phyloP scores from a whole-genome alignment of 2,329 filamentous ascomycete species.

The Botrytis porri region DNA sequence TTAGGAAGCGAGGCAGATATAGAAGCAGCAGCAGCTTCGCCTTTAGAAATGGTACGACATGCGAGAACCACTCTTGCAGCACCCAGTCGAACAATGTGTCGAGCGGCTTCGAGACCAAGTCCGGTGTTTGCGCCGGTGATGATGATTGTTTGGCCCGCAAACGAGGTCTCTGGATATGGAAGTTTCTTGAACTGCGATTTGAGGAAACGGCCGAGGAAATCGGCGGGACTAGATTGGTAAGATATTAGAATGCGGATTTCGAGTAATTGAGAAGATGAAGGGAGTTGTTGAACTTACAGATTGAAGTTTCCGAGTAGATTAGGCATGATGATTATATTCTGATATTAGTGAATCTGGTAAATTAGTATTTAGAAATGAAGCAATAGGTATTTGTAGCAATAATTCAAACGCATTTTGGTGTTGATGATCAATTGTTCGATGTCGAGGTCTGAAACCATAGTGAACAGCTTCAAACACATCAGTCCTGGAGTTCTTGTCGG shows the following conservation, averaged over 20 bases:
- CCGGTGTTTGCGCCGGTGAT: constrained; percentile 51
- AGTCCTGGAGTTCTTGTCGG: not conserved
- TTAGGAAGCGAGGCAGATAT: constrained; percentile 15
- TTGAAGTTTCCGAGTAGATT: constrained; percentile 25
- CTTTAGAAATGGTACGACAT: constrained; percentile 26
- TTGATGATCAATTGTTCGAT: not conserved
- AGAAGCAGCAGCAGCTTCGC: constrained; percentile 21
- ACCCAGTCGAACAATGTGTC: constrained; percentile 38
- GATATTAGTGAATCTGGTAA: not conserved
- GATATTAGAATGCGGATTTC: not conserved
- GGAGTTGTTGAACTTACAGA: constrained; percentile 19
- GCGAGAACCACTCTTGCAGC: constrained; percentile 36
- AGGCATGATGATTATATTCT: constrained; percentile 6
- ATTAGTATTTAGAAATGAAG: not conserved
- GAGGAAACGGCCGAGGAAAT: constrained; percentile 32
- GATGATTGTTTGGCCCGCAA: constrained; percentile 40
- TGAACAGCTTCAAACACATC: constrained; percentile 2
- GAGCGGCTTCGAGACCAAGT: constrained; percentile 46
- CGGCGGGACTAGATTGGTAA: constrained; percentile 7
- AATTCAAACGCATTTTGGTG: not conserved
- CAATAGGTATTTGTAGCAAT: constrained; percentile 1
- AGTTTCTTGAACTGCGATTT: constrained; percentile 33
- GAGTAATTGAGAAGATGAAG: not conserved
- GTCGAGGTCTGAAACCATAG: not conserved
- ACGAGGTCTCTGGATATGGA: constrained; percentile 28